These are phyloP conservation scores for Phlyctochytrium bullatum DNA, from an alignment of 192 early-diverging fungal species.

Conservation along the genomic window DNA sequence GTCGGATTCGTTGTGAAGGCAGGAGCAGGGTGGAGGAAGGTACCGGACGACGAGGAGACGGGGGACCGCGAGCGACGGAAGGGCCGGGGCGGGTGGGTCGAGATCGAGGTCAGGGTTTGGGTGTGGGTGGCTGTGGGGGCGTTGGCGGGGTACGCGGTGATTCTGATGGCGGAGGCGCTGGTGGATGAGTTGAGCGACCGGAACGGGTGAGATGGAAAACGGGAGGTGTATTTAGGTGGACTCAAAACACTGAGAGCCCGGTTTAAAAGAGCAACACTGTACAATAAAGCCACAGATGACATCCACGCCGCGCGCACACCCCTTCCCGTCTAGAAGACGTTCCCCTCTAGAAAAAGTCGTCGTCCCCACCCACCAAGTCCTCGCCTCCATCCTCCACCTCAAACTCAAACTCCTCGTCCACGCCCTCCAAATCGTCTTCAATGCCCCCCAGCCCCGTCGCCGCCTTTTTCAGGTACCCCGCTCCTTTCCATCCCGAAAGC, in stretches of 20 bases:
- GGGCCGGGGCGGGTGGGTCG: too few species aligned
- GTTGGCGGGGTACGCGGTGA: slow-evolving; percentile 12
- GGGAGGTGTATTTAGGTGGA: too few species aligned
- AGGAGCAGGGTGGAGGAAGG: not conserved
- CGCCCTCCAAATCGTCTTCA: slow-evolving; percentile 1
- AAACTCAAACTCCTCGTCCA: not conserved
- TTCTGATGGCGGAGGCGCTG: too few species aligned
- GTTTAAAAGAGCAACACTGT: too few species aligned
- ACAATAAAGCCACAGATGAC: too few species aligned
- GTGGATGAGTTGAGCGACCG: too few species aligned
- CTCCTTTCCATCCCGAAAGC: not conserved
- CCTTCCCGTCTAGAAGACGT: not conserved
- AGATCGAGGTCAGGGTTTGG: slow-evolving; percentile 9
- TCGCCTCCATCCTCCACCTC: not conserved
- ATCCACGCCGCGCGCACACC: too few species aligned
- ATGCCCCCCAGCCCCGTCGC: not conserved
- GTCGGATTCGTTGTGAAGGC: not conserved
- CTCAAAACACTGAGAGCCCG: too few species aligned
- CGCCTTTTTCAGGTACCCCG: not conserved
- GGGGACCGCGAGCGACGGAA: not conserved
- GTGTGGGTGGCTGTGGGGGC: slow-evolving; percentile 22
- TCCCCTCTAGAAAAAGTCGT: not conserved
- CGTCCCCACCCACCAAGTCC: not conserved
- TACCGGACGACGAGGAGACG: not conserved
- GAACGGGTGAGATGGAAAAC: too few species aligned